These are phyloP conservation scores for Aschersonia sp. DNA, from an alignment of 2,329 filamentous ascomycete genomes.

Conservation along the genomic window DNA sequence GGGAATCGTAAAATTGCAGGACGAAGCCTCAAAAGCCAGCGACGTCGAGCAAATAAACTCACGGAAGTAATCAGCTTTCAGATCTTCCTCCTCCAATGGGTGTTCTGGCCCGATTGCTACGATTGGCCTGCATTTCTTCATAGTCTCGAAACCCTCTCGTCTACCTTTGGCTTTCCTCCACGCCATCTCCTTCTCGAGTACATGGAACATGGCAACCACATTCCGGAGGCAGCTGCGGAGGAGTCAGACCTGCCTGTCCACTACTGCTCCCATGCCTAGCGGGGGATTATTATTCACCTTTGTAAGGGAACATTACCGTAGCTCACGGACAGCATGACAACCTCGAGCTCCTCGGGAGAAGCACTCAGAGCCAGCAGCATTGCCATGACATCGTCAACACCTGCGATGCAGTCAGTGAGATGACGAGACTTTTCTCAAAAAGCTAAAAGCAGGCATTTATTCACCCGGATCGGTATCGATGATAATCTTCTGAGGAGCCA, in stretches of 20 bases:
- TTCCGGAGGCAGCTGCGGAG: conserved; percentile 64
- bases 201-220: conserved; percentile 78
- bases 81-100: conserved; percentile 67
- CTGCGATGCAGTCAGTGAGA: conserved; percentile 16
- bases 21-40: neutral
- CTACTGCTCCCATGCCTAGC: neutral
- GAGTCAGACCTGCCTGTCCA: neutral
- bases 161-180: conserved; percentile 63
- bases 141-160: conserved; percentile 54
- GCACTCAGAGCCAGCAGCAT: conserved; percentile 76
- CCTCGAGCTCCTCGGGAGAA: conserved; percentile 68
- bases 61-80: conserved; percentile 85
- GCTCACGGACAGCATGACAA: conserved; percentile 74
- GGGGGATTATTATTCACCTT: conserved; percentile 34
- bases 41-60: conserved; percentile 14
- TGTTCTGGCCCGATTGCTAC: conserved; percentile 79
- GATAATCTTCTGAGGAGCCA: conserved; percentile 67
- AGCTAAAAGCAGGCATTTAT: conserved; percentile 3
- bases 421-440: neutral
- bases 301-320: conserved; percentile 87
- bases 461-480: conserved; percentile 88
- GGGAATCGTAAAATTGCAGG: conserved; percentile 3
- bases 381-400: conserved; percentile 83
- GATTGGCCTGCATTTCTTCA: conserved; percentile 62
- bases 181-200: conserved; percentile 74